Conservation (phyloP, 1,284 basidiomycete species). For the Boletus subluridellus region DNA sequence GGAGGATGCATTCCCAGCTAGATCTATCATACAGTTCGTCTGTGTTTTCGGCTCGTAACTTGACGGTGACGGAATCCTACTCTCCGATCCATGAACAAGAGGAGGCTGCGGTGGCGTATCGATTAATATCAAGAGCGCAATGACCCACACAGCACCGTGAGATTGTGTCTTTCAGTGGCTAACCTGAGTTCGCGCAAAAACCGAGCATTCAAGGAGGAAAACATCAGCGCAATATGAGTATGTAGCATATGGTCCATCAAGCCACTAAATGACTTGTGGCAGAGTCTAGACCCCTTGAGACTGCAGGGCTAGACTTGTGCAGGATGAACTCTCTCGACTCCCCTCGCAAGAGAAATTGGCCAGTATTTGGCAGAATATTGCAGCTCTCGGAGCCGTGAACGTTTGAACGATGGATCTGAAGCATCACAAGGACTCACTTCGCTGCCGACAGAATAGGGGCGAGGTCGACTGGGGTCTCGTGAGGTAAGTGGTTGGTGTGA, state of each 20-base stretch:
- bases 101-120: slow-evolving; percentile 29
- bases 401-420: slow-evolving; percentile 4
- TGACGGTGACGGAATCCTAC: slow-evolving; percentile 2
- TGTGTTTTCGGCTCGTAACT: not conserved
- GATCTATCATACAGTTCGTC: not conserved
- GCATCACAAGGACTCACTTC: slow-evolving; percentile 6
- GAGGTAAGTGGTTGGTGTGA: slow-evolving; percentile 8
- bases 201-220: slow-evolving; percentile 1
- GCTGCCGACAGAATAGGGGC: slow-evolving; percentile 9
- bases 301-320: not conserved
- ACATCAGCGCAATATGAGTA: slow-evolving; percentile 1
- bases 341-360: not conserved
- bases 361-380: not conserved
- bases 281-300: slow-evolving; percentile 9
- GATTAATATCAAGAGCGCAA: slow-evolving; percentile 6
- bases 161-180: slow-evolving; percentile 1
- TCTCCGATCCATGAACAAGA: not conserved
- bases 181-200: not conserved
- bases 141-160: slow-evolving; percentile 16
- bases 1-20: not conserved
- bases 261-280: slow-evolving; percentile 30
- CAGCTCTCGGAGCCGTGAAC: slow-evolving; percentile 20
- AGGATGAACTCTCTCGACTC: not conserved
- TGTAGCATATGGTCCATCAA: slow-evolving; percentile 20
- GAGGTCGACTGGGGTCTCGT: not conserved